Conservation (phyloP, 2,329 filamentous ascomycete species). For the Pseudocercospora pini-densiflorae region DNA sequence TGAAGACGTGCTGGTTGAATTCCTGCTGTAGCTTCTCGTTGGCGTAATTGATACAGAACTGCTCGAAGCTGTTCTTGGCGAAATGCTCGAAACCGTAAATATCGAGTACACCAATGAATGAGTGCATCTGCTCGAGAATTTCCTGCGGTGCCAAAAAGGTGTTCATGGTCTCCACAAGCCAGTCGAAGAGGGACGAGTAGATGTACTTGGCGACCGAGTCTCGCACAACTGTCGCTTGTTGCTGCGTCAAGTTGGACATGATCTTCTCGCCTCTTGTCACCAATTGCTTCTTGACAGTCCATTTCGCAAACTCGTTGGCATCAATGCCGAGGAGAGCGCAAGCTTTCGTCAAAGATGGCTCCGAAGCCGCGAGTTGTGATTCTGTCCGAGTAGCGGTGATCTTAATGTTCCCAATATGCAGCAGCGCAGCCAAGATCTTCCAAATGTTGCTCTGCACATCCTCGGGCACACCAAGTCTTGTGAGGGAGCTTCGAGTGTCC, state of each 20-base stretch:
- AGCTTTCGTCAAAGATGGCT: slow-evolving; percentile 81
- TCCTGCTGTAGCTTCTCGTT: slow-evolving; percentile 99
- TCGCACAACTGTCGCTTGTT: slow-evolving; percentile 90
- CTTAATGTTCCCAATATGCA: slow-evolving; percentile 96
- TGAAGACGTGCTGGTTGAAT: slow-evolving; percentile 99
- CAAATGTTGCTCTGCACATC: slow-evolving; percentile 84
- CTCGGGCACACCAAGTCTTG: slow-evolving; percentile 80
- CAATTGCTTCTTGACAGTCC: slow-evolving; percentile 99
- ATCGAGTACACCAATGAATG: slow-evolving; percentile 98
- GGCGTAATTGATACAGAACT: slow-evolving; percentile 99
- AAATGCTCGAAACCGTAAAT: slow-evolving; percentile 99
- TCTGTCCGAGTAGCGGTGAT: slow-evolving; percentile 90
- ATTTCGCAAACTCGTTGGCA: slow-evolving; percentile 84
- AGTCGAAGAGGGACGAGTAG: slow-evolving; percentile 97
- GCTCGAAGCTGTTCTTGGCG: slow-evolving; percentile 99
- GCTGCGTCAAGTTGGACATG: slow-evolving; percentile 89
- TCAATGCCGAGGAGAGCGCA: slow-evolving; percentile 88
- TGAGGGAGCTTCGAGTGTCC: slow-evolving; percentile 82
- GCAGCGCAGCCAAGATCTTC: slow-evolving; percentile 82
- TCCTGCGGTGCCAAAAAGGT: slow-evolving; percentile 85
- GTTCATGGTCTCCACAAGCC: slow-evolving; percentile 98
- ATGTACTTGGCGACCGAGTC: slow-evolving; percentile 99
- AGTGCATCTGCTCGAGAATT: slow-evolving; percentile 77
- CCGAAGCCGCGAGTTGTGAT: slow-evolving; percentile 77
- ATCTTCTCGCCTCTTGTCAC: slow-evolving; percentile 98